Base-by-base conservation (phyloP, 2,329 filamentous ascomycete genomes). In the Penicillium sp. region DNA sequence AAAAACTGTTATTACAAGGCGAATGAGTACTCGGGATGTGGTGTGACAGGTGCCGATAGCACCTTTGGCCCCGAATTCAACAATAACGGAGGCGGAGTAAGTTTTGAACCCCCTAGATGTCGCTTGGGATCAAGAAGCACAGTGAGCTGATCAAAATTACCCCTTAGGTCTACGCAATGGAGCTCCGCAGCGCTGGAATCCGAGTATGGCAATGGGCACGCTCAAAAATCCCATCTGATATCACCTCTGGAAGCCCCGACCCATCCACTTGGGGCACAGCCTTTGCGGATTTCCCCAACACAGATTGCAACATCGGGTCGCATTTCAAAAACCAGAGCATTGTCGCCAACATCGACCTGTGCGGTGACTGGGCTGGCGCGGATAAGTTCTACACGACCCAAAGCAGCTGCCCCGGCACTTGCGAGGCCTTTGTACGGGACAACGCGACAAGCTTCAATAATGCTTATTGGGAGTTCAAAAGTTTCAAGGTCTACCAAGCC, bases 241-340 rank as follows among this genome's bases (percentile, higher is more conserved):
- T 89, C 1, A 67, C 66, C 56, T 72, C 74, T 47, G 75, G 67
- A 46, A 66, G 67, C 2, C 87, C 87, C 0, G 79, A 88, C 58
- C 85, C 87, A 0, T 80, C 77, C 39, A 73, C 75, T 3, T 90
- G 87, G 81, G 86, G 85, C n/a, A 74, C 72, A 2, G 84, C 87
- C 1, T 63, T 81, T 8, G 84, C 86, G 2, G 86, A 89, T 54
- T 88, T 88, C 66, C 86, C 86, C 8, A 79, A 74, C 62, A 88
- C 85, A 0, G 69, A 81, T 44, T 88, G 86, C 70, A 73, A 84
- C 54, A 82, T 88, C 39, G 69, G 71, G 5, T 75, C 72, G 4
- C 83, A 87, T 64, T 88, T 88, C 68, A 75, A 71, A 53, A 88
- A 88, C 64, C 81, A 86, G 67, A 85, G 82, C 58, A 87, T 88